phyloP scores from a whole-genome alignment of 2,329 filamentous ascomycete genomes.

The Mollisia scopiformis region DNA sequence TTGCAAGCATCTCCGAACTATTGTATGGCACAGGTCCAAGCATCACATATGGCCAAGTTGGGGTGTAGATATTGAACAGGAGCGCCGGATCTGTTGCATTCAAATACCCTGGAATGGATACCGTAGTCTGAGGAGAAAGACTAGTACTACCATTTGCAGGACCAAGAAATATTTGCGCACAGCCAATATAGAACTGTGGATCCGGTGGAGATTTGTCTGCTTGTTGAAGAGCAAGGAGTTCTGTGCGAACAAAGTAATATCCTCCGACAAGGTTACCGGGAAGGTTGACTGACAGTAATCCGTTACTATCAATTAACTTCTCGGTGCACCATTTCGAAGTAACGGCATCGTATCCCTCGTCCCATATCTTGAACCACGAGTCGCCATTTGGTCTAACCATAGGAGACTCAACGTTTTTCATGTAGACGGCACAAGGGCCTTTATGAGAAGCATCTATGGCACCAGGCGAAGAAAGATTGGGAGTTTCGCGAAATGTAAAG shows the following conservation, averaged over 20 bases:
- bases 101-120: conserved; percentile 70
- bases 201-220: conserved; percentile 54
- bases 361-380: conserved; percentile 81
- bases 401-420: conserved; percentile 65
- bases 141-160: conserved; percentile 36
- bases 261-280: conserved; percentile 64
- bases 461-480: conserved; percentile 56
- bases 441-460: conserved; percentile 63
- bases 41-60: conserved; percentile 56
- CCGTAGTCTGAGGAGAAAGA: conserved; percentile 52
- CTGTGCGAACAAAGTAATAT: conserved; percentile 72
- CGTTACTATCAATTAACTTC: conserved; percentile 65
- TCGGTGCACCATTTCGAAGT: conserved; percentile 70
- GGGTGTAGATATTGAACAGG: conserved; percentile 66
- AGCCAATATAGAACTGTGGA: conserved; percentile 76
- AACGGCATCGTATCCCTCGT: conserved; percentile 63
- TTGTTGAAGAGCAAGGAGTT: conserved; percentile 70
- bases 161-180: conserved; percentile 70
- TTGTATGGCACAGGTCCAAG: conserved; percentile 53
- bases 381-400: conserved; percentile 58
- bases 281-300: conserved; percentile 63
- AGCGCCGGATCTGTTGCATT: conserved; percentile 55
- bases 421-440: conserved; percentile 73
- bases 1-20: neutral
- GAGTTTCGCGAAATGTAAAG: conserved; percentile 67